Percentiles rank a stretch among this genome's conserved stretches.
Conservation (phyloP, 345 rosid species). For the Hypericum androsaemum region DNA sequence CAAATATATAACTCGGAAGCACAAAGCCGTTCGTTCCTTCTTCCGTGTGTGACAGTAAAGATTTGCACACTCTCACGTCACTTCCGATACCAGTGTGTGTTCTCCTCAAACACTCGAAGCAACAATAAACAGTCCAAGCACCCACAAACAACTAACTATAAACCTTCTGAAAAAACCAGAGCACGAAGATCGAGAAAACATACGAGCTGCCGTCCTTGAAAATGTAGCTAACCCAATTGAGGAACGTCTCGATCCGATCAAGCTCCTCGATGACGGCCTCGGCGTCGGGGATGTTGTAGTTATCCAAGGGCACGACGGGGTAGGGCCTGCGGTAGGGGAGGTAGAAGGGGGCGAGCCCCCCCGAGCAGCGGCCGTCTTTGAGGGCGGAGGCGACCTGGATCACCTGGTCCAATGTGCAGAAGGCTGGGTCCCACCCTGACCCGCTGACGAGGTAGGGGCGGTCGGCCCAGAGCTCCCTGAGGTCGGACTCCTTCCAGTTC, state of each 20-base stretch:
- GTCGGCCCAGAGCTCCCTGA: slow-evolving; percentile 78
- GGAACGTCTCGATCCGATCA: slow-evolving; percentile 89
- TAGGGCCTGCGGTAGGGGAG: slow-evolving; percentile 75
- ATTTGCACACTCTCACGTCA: no score
- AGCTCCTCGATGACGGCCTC: slow-evolving; percentile 74
- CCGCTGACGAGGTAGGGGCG: slow-evolving; percentile 45
- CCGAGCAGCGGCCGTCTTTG: no score
- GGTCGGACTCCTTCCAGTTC: slow-evolving; percentile 73
- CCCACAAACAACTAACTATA: not conserved
- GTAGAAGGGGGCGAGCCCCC: slow-evolving; percentile 63
- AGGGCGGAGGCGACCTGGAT: slow-evolving; percentile 37
- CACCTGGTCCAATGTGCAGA: slow-evolving; percentile 67
- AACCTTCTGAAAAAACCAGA: not conserved
- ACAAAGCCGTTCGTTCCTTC: no score
- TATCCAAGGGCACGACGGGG: slow-evolving; percentile 61
- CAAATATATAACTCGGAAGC: no score
- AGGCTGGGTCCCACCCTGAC: slow-evolving; percentile 95
- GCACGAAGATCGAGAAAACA: slow-evolving; percentile 7
- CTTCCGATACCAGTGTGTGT: no score
- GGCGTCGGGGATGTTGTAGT: slow-evolving; percentile 47
- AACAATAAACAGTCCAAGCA: not conserved
- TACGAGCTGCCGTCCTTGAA: slow-evolving; percentile 86
- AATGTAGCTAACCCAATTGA: slow-evolving; percentile 89
- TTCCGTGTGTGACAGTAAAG: no score
- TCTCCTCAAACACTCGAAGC: not conserved